Conservation (phyloP, 305 asterid species). For the Ilex paraguariensis region DNA sequence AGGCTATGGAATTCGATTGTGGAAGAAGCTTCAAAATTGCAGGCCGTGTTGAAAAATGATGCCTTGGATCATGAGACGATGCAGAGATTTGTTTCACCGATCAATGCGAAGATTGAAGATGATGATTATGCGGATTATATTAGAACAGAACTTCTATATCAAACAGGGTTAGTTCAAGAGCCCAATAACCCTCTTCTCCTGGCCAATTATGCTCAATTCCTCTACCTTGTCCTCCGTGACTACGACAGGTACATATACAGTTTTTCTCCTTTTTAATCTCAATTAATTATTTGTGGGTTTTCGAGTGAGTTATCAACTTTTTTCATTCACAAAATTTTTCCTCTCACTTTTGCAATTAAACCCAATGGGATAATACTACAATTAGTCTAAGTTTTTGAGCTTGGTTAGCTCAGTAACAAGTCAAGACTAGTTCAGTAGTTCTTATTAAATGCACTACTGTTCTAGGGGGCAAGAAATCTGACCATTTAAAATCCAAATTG, state of each 20-base stretch:
- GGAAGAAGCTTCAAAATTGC: conserved; percentile 61
- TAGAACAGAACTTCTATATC: conserved; percentile 59
- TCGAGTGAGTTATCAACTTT: too few relatives aligned
- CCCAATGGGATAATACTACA: conserved; percentile 6
- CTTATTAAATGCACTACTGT: conserved; percentile 8
- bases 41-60: conserved; percentile 33
- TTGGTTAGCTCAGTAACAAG: neutral
- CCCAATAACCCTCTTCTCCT: conserved; percentile 70
- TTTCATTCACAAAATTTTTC: neutral
- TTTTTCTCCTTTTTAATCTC: conserved; percentile 1
- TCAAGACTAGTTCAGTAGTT: conserved; percentile 10
- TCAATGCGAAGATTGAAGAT: conserved; percentile 48
- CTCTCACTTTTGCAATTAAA: neutral
- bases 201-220: conserved; percentile 87
- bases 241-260: conserved; percentile 62
- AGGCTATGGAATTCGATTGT: conserved; percentile 57
- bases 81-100: conserved; percentile 52
- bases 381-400: too few relatives aligned
- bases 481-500: conserved; percentile 17
- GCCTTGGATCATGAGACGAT: conserved; percentile 59
- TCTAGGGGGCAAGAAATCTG: conserved; percentile 19
- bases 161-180: conserved; percentile 45
- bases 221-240: conserved; percentile 61
- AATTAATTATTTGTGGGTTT: too few relatives aligned
- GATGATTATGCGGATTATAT: conserved; percentile 43